phyloP scores from a whole-genome alignment of 2,329 filamentous ascomycete species.

The Aspergillus glaucus region DNA sequence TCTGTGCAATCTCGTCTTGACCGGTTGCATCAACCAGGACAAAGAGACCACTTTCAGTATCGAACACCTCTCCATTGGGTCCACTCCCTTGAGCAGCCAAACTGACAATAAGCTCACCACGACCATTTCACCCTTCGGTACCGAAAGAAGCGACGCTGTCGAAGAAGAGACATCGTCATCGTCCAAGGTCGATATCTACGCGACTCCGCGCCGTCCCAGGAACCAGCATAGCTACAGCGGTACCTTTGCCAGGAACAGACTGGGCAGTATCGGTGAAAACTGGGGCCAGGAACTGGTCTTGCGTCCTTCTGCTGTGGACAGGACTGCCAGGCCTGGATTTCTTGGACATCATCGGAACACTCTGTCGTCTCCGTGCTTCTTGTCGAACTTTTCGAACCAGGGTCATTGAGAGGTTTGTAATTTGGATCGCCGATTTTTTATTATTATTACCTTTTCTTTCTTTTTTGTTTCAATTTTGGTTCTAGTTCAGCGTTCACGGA shows the following conservation, averaged over 20 bases:
- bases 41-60: slow-evolving; percentile 1
- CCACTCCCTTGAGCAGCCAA: slow-evolving; percentile 1
- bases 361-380: slow-evolving; percentile 16
- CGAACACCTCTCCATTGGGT: neutral
- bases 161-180: neutral
- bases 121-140: slow-evolving; percentile 1
- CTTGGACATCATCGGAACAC: slow-evolving; percentile 14
- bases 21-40: slow-evolving; percentile 13
- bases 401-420: neutral
- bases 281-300: slow-evolving; percentile 11
- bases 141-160: slow-evolving; percentile 1
- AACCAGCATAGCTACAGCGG: slow-evolving; percentile 2
- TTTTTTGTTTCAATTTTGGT: neutral
- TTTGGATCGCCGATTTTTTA: neutral
- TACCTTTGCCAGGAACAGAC: neutral
- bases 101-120: neutral
- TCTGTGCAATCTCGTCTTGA: slow-evolving; percentile 15
- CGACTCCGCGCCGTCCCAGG: slow-evolving; percentile 11
- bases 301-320: slow-evolving; percentile 1
- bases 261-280: neutral
- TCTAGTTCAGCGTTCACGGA: neutral
- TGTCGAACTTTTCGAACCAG: slow-evolving; percentile 2
- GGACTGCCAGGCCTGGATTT: slow-evolving; percentile 1
- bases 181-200: slow-evolving; percentile 4
- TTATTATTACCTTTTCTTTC: neutral